Percentiles rank a stretch among this genome's conserved stretches.
Evolutionary conservation across 169 alveolate species (phyloP).

Genomic region (Plasmodium knowlesi): DNA sequence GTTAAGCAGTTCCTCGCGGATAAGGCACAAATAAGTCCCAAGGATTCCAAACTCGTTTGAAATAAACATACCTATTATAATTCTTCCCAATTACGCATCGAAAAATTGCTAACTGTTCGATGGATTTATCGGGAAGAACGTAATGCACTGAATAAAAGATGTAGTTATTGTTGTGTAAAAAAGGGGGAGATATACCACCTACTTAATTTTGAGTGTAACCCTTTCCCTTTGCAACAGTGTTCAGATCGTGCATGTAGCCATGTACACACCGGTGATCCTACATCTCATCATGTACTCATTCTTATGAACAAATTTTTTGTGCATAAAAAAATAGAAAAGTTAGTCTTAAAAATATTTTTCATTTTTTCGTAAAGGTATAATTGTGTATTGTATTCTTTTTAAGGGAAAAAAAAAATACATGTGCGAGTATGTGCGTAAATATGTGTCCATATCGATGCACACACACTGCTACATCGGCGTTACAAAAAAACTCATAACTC

Average conservation of each 20-base stretch:
- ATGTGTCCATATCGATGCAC: not conserved
- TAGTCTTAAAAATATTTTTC: slow-evolving; percentile 2
- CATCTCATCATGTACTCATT: not conserved
- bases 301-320: not conserved
- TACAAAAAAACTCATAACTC: slow-evolving; percentile 25
- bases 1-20: slow-evolving; percentile 27
- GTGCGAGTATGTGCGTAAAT: not conserved
- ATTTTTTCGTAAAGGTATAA: not conserved
- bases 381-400: not conserved
- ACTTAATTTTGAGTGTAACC: not conserved
- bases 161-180: not conserved
- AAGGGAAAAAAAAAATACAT: not conserved
- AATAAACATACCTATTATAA: not conserved
- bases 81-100: not conserved
- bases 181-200: not conserved
- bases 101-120: not conserved
- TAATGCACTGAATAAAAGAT: not conserved
- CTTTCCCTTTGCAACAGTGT: not conserved
- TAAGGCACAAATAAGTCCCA: not conserved
- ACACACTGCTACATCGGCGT: not conserved
- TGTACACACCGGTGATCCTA: not conserved
- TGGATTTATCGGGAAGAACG: not conserved
- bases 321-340: not conserved
- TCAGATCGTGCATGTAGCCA: not conserved
- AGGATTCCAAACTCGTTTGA: not conserved